A percentile compares a stretch with the other conserved stretches of the same genome.
Evolutionary conservation across 2,329 filamentous ascomycete species (phyloP).

Genomic region (Cladophialophora carrionii): DNA sequence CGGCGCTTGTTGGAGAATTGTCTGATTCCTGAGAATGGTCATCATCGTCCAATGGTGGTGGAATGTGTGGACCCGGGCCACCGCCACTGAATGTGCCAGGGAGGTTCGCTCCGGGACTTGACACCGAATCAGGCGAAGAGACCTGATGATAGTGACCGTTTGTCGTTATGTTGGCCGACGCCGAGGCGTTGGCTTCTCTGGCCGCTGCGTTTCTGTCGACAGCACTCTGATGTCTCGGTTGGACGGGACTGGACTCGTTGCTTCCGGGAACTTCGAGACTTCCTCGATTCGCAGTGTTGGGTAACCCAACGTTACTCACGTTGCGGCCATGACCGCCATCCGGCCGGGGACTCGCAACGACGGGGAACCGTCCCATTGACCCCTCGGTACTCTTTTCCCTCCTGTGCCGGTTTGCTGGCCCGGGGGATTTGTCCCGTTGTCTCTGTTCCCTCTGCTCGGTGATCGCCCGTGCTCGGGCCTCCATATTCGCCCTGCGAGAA

Average conservation of each 20-base stretch:
- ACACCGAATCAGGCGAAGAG: slow-evolving; percentile 49
- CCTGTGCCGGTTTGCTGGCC: slow-evolving; percentile 61
- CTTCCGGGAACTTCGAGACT: slow-evolving; percentile 81
- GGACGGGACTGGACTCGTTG: slow-evolving; percentile 51
- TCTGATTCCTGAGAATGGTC: slow-evolving; percentile 26
- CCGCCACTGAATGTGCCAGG: slow-evolving; percentile 39
- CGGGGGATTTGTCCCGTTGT: slow-evolving; percentile 73
- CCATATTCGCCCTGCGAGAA: slow-evolving; percentile 89
- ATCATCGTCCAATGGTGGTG: slow-evolving; percentile 42
- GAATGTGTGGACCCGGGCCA: slow-evolving; percentile 41
- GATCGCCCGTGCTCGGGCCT: slow-evolving; percentile 84
- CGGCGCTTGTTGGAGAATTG: slow-evolving; percentile 18
- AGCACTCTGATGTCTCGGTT: slow-evolving; percentile 41
- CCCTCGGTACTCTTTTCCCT: slow-evolving; percentile 75
- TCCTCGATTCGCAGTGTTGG: slow-evolving; percentile 59
- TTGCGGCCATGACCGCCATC: slow-evolving; percentile 46
- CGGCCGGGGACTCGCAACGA: slow-evolving; percentile 83
- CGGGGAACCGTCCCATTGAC: slow-evolving; percentile 57
- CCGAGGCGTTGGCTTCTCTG: slow-evolving; percentile 10
- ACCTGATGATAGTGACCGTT: slow-evolving; percentile 18
- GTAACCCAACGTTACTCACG: slow-evolving; percentile 45
- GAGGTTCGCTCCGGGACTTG: slow-evolving; percentile 17
- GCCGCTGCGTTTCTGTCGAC: slow-evolving; percentile 35
- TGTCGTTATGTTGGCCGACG: slow-evolving; percentile 19
- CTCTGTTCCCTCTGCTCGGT: slow-evolving; percentile 61